phyloP scores from a whole-genome alignment of 1,284 basidiomycete species.

The Grifola frondosa region DNA sequence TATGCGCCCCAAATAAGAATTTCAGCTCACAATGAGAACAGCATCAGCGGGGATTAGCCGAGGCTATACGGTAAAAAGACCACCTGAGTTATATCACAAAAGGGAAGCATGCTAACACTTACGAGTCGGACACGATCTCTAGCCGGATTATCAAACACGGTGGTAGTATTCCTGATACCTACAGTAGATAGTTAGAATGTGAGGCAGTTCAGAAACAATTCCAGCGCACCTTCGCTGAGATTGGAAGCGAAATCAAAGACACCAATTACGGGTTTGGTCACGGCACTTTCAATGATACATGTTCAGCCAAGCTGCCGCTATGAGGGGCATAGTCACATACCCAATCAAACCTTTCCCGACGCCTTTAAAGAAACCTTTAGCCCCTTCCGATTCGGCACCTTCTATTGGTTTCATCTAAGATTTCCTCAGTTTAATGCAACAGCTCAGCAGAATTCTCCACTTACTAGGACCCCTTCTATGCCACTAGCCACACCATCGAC shows the following conservation, averaged over 20 bases:
- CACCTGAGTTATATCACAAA: not conserved
- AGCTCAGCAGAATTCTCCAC: slow-evolving; percentile 23
- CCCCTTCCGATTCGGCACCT: slow-evolving; percentile 93
- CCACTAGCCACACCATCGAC: slow-evolving; percentile 95
- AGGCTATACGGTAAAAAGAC: slow-evolving; percentile 48
- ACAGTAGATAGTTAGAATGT: not conserved
- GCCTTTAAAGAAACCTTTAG: slow-evolving; percentile 96
- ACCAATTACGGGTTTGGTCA: slow-evolving; percentile 97
- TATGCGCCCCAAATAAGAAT: not conserved
- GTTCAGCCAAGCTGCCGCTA: slow-evolving; percentile 4
- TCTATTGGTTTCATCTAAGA: slow-evolving; percentile 85
- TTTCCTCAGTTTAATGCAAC: slow-evolving; percentile 1
- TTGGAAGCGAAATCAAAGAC: slow-evolving; percentile 96
- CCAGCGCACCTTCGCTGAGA: slow-evolving; percentile 78
- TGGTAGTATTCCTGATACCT: slow-evolving; percentile 97
- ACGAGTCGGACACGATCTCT: slow-evolving; percentile 87
- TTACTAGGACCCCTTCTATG: slow-evolving; percentile 91
- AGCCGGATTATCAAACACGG: slow-evolving; percentile 92
- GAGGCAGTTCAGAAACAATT: not conserved
- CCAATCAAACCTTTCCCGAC: slow-evolving; percentile 96
- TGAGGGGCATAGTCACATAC: slow-evolving; percentile 41
- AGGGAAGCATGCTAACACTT: slow-evolving; percentile 25
- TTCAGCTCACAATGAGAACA: slow-evolving; percentile 70
- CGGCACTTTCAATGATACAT: slow-evolving; percentile 50
- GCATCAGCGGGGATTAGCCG: slow-evolving; percentile 86